Percentiles rank a stretch among this genome's conserved stretches.
These are phyloP conservation scores for Plenodomus biglobosus DNA, from an alignment of 2,329 filamentous ascomycete genomes.

Conservation along the genomic window DNA sequence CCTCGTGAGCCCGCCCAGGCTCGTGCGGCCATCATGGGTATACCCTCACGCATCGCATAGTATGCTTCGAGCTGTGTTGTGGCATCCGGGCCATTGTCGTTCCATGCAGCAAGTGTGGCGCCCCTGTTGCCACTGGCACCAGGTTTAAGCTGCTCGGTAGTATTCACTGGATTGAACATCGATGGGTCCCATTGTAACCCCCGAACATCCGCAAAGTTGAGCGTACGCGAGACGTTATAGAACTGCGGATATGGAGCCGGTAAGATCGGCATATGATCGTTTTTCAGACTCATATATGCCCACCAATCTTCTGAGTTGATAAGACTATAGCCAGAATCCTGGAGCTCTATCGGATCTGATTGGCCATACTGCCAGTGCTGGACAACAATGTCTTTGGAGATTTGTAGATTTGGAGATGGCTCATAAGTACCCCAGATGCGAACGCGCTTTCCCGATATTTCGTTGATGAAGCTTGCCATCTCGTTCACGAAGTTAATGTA, in stretches of 20 bases:
- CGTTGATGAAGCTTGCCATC: conserved; percentile 38
- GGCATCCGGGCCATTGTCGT: conserved; percentile 53
- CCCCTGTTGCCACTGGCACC: conserved; percentile 38
- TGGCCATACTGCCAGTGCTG: conserved; percentile 56
- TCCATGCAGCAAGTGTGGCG: conserved; percentile 50
- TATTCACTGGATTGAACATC: conserved; percentile 50
- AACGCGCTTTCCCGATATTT: conserved; percentile 34
- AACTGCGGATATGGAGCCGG: conserved; percentile 53
- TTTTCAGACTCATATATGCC: conserved; percentile 60
- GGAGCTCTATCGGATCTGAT: conserved; percentile 49
- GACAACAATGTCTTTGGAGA: conserved; percentile 46
- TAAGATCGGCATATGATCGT: conserved; percentile 52
- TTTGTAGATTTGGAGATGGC: conserved; percentile 44
- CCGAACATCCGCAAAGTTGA: conserved; percentile 48
- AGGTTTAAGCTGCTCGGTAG: conserved; percentile 42
- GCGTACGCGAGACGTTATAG: conserved; percentile 49
- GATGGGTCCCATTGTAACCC: conserved; percentile 53
- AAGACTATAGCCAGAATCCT: conserved; percentile 42
- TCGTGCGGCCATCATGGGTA: conserved; percentile 48
- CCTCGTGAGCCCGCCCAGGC: conserved; percentile 49
- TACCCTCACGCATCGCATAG: conserved; percentile 51
- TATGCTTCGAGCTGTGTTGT: conserved; percentile 53
- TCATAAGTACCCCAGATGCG: conserved; percentile 50
- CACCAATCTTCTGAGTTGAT: conserved; percentile 56
- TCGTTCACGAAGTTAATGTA: conserved; percentile 45